Conservation (phyloP, 1,139 yeast species). For the Geotrichum europaeum region DNA sequence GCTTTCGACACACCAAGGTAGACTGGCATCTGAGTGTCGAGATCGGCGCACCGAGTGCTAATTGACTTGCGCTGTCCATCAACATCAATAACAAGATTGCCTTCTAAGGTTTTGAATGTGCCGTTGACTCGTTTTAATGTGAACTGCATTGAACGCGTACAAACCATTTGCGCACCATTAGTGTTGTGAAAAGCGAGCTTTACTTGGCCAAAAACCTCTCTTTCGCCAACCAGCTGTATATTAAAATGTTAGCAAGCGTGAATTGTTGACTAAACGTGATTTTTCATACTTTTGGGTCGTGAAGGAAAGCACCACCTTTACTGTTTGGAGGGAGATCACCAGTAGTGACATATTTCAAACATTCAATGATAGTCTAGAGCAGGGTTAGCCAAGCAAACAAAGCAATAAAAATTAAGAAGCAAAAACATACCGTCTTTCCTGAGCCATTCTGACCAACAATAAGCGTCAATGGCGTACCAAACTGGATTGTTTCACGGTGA, state of each 20-base stretch:
- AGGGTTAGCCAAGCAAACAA: background rate
- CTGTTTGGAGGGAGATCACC: conserved; percentile 95
- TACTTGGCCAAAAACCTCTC: conserved; percentile 81
- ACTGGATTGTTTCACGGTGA: conserved; percentile 78
- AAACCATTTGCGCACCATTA: conserved; percentile 71
- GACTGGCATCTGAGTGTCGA: conserved; percentile 74
- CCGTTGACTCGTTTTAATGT: conserved; percentile 54
- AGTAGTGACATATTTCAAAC: conserved; percentile 88
- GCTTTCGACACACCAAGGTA: conserved; percentile 86
- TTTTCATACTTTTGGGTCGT: conserved; percentile 67
- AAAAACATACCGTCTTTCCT: conserved; percentile 65
- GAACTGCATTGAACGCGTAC: conserved; percentile 78
- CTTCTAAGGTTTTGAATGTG: conserved; percentile 87
- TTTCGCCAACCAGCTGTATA: conserved; percentile 44
- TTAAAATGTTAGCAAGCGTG: background rate
- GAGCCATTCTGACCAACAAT: conserved; percentile 97
- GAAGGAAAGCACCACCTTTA: conserved; percentile 93
- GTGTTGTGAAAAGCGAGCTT: conserved; percentile 77
- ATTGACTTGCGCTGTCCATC: conserved; percentile 66
- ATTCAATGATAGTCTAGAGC: conserved; percentile 74
- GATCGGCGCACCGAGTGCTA: conserved; percentile 77
- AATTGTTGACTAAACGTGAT: background rate
- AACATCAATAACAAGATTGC: conserved; percentile 66
- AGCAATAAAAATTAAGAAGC: background rate
- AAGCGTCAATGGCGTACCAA: conserved; percentile 83